Base-by-base conservation (phyloP, 176 grass and related monocot species). In the Musa schizocarpa region DNA sequence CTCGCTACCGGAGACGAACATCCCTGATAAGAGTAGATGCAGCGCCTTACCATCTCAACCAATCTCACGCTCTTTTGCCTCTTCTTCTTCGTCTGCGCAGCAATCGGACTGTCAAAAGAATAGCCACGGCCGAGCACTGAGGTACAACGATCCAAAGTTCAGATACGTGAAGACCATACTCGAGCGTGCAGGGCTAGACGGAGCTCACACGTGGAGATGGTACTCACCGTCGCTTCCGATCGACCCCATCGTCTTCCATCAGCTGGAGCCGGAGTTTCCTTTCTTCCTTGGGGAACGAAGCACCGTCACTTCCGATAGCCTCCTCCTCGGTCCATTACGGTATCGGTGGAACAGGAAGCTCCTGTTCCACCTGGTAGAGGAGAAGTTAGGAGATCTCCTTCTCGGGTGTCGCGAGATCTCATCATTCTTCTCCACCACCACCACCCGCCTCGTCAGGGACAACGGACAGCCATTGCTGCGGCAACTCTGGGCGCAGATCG, bases 341-440 rank as follows among this genome's bases (percentile, higher is more conserved):
- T 81, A 94, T 76, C 69, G 88, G 8, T 95, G 96, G 86, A 99
- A 95, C 88, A 75, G 96, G 61, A 94, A 94, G 68, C 91, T 91
- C 52, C 74, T 92, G 50, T 99, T 99, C 91, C 84, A 92, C 64
- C 78, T 92, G 0, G 5, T 85, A 1, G 83, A 94, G 66, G 88
- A 99, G 52, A 56, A 89, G 14, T 65, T 99, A 9, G 81, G 27
- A 0, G 88, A 81, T 65, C 59, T 26, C 71, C 50, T 55, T 1
- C 2, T 48, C 13, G 25, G 21, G 50, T 19, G 50, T 19, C 17
- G 52, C 20, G 34, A 43, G 12, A 54, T 3, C 21, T 24, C 51
- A 43, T 43, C 34, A 43, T 1, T 8, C n/a, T 24, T 8, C 50
- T 53, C 70, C 2, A 10, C n/a, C 70, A 23, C 50, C 20, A 24